Evolutionary conservation across 345 rosid species (phyloP), one percentile per base, ranked within the genome.

Genomic region (Hibiscus mutabilis): DNA sequence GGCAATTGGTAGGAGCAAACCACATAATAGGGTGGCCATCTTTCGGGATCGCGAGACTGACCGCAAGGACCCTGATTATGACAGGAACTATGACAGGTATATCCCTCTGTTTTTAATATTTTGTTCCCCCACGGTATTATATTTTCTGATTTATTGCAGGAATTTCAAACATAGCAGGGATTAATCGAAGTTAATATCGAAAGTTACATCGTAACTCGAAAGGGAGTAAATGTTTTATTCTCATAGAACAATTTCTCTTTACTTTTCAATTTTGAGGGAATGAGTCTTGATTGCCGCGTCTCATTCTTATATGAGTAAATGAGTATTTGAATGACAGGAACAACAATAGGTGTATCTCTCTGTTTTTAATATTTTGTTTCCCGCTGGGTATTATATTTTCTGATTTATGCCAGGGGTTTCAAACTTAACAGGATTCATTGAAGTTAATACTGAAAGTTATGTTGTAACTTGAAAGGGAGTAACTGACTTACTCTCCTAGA

Each of bases 31-130:
- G 82, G 92, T 90, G 72, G 96, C 96, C 64, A 86, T 88, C 70
- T 90, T 88, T 78, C 91, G 96, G 72, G 96, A 90, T 67, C 88
- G 88, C 60, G 92, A 90, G 60, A 69, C 82, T 70, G 96, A 90
- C 12, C 84, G 88, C 68, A 88, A 84, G 76, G 96, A 90, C 66
- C 96, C 96, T 47, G 96, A 90, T 79, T 90, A 88, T 86, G 88
- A 90, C 82, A 80, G 96, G 71, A 90, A 77, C 73, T 90, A 90
- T 76, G 92, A 88, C 58, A 86, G 92, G 96, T 86, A 74, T 29
- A 60, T 49, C 71, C 51, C 44, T 31, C 44, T 60, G 5, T 53
- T 19, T 42, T 18, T 18, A 53, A 7, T 52, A 16, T 53, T 53
- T 19, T 53, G 24, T 53, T 8, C 57, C 58, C 11, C 3, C 25